phyloP scores from a whole-genome alignment of 2,329 filamentous ascomycete species.

The Cordyceps tenuipes region DNA sequence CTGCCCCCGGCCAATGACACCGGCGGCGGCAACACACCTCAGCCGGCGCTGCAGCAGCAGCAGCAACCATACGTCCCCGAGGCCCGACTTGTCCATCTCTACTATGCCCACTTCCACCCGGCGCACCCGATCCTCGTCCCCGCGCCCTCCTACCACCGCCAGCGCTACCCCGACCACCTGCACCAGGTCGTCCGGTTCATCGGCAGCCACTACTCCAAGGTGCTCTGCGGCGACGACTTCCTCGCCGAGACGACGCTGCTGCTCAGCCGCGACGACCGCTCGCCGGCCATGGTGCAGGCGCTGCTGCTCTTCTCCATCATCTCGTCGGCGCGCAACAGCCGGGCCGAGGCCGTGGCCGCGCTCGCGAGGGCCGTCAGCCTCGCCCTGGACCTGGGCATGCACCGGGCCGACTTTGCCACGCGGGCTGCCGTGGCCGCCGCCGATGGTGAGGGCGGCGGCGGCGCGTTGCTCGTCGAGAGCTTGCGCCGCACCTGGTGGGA shows the following conservation, averaged over 20 bases:
- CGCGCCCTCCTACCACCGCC: not conserved
- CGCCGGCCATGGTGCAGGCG: not conserved
- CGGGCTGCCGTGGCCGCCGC: not conserved
- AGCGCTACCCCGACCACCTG: not conserved
- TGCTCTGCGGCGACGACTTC: not conserved
- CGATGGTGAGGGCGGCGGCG: not conserved
- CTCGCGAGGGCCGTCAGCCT: not conserved
- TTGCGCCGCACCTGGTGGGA: not conserved
- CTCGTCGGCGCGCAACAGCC: not conserved
- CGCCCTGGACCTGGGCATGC: not conserved
- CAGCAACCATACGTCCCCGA: not conserved
- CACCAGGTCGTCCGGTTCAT: not conserved
- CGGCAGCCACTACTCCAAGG: constrained; percentile 2
- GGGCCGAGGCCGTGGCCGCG: not conserved
- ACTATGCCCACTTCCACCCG: not conserved
- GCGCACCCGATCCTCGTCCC: not conserved
- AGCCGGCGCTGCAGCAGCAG: too few species aligned
- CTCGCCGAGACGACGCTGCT: not conserved
- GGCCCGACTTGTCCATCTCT: not conserved
- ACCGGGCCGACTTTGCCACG: not conserved
- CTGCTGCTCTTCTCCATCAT: constrained; percentile 1
- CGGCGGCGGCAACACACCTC: not conserved
- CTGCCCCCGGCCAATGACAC: too few species aligned
- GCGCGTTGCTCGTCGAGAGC: not conserved
- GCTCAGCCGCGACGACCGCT: not conserved